phyloP scores from a whole-genome alignment of 257 asterid genomes.

The Solanum pinnatisectum region DNA sequence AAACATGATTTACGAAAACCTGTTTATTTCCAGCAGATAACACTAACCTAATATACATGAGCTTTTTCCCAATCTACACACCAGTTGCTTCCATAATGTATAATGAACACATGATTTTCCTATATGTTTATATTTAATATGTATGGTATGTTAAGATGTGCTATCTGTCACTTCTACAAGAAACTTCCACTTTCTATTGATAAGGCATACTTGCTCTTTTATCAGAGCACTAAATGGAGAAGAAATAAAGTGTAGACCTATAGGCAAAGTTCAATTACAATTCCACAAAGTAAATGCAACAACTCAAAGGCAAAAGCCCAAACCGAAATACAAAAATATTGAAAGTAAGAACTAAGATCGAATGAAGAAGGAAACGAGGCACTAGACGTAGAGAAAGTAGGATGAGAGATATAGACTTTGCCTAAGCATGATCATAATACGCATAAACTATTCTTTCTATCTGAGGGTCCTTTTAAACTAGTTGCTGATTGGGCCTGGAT shows the following conservation, averaged over 20 bases:
- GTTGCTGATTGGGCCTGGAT: not conserved
- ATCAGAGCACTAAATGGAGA: not conserved
- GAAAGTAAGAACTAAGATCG: not conserved
- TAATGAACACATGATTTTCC: not conserved
- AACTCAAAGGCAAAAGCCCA: not conserved
- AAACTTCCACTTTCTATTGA: not conserved
- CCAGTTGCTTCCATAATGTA: not conserved
- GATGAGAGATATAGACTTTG: not conserved
- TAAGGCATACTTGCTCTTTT: not conserved
- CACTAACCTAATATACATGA: not conserved
- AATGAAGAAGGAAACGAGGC: not conserved
- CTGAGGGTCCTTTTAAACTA: not conserved
- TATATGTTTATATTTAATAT: not conserved
- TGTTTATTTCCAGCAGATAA: not conserved
- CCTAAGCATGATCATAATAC: not conserved
- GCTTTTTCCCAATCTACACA: not conserved
- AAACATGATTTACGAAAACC: not conserved
- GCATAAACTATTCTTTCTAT: not conserved
- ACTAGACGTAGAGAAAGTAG: not conserved
- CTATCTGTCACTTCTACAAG: not conserved
- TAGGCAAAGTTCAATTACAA: not conserved
- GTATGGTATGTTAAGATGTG: not conserved
- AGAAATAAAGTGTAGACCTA: not conserved
- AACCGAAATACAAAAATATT: not conserved
- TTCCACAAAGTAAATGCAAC: not conserved